Conservation (phyloP, 108 stramenopile genomes). For the Cyclotella atomus region DNA sequence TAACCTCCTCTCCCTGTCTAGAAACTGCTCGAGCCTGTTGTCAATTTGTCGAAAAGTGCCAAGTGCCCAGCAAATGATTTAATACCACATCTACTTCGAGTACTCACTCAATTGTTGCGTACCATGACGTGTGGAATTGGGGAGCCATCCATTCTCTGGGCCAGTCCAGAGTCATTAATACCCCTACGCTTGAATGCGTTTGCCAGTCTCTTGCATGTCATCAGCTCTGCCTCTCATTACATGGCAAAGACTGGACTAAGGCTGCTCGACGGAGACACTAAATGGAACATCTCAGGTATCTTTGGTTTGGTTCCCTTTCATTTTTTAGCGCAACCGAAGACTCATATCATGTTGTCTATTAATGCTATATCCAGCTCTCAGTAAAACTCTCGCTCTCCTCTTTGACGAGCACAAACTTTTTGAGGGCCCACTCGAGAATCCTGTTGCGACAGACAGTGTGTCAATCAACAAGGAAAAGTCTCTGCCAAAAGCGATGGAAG, state of each 20-base stretch:
- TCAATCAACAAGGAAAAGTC: constrained; percentile 2
- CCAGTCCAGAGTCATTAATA: constrained; percentile 73
- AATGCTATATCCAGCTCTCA: too few relatives aligned
- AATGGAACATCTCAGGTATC: constrained; percentile 62
- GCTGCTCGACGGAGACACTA: constrained; percentile 71
- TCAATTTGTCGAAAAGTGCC: constrained; percentile 61
- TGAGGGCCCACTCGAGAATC: constrained; percentile 37
- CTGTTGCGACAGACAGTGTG: neutral
- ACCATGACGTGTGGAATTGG: constrained; percentile 66
- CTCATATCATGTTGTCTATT: too few relatives aligned
- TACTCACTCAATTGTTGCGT: constrained; percentile 63
- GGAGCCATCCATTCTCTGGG: constrained; percentile 73
- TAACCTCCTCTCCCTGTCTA: constrained; percentile 8
- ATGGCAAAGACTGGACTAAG: constrained; percentile 72
- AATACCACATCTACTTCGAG: constrained; percentile 63
- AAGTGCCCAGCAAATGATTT: constrained; percentile 66
- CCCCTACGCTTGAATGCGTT: constrained; percentile 85
- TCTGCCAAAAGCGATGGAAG: constrained; percentile 10
- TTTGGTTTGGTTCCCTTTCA: neutral
- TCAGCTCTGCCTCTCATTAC: constrained; percentile 66
- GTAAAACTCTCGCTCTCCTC: constrained; percentile 56
- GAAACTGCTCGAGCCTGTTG: constrained; percentile 48
- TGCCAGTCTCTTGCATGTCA: constrained; percentile 66
- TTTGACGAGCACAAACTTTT: constrained; percentile 70
- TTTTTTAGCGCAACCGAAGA: too few relatives aligned